phyloP scores from a whole-genome alignment of 345 rosid genomes.

The Psidium friedrichsthalianum region DNA sequence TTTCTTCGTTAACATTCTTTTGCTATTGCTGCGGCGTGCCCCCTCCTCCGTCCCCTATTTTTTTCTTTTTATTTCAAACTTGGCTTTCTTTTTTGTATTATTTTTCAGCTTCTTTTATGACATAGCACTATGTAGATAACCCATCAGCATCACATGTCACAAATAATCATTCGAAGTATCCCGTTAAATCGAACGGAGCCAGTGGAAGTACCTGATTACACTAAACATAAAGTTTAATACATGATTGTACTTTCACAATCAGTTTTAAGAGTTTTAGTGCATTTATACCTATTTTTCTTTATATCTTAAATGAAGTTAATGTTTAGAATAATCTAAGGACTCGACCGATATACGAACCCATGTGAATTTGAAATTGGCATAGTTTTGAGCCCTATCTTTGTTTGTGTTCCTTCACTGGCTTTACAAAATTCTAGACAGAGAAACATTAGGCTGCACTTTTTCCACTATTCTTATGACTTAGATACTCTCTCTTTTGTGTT shows the following conservation, averaged over 20 bases:
- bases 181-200: accelerated
- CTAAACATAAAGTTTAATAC: neutral
- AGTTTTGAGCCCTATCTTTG: too few species aligned
- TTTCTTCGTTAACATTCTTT: neutral
- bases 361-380: too few species aligned
- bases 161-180: neutral
- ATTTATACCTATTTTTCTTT: too few species aligned
- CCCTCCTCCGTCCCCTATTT: neutral
- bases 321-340: too few species aligned
- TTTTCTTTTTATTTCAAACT: neutral
- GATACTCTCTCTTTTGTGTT: too few species aligned
- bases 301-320: too few species aligned
- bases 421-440: too few species aligned
- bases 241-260: neutral
- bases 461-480: too few species aligned
- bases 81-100: neutral
- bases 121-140: neutral
- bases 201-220: accelerated
- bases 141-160: neutral
- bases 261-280: neutral
- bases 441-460: too few species aligned
- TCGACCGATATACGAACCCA: too few species aligned
- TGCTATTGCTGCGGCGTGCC: accelerated
- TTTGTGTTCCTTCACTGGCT: too few species aligned
- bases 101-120: neutral